Conservation (phyloP, 495 filamentous ascomycete species). For the Oleoguttula mirabilis region DNA sequence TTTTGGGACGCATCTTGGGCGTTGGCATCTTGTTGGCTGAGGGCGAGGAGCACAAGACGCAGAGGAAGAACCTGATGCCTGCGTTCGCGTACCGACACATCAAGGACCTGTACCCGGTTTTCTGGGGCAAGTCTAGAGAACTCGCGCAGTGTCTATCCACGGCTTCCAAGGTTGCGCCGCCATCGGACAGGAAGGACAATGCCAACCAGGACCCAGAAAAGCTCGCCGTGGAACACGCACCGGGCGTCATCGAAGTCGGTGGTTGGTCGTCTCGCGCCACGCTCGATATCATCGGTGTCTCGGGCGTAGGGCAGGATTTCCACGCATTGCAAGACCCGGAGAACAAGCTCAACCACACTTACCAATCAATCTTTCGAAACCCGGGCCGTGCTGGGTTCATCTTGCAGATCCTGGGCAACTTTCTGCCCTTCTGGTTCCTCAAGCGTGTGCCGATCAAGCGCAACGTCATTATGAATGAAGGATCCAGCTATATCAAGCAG, state of each 20-base stretch:
- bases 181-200: constrained; percentile 18
- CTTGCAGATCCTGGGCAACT: constrained; percentile 34
- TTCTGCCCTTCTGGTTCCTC: constrained; percentile 42
- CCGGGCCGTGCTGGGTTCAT: constrained; percentile 31
- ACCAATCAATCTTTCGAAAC: constrained; percentile 47
- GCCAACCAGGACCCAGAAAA: constrained; percentile 30
- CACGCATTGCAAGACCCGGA: constrained; percentile 51
- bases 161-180: constrained; percentile 3
- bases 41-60: constrained; percentile 72
- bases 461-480: constrained; percentile 48
- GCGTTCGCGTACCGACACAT: constrained; percentile 78
- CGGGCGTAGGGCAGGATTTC: constrained; percentile 74
- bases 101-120: constrained; percentile 73
- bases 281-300: constrained; percentile 76
- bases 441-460: constrained; percentile 49
- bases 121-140: constrained; percentile 59
- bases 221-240: constrained; percentile 25
- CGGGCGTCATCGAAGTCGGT: constrained; percentile 48
- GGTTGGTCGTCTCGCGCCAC: constrained; percentile 59
- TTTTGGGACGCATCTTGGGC: constrained; percentile 55
- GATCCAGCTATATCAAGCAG: constrained; percentile 46
- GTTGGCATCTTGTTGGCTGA: constrained; percentile 71
- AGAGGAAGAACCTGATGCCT: constrained; percentile 69
- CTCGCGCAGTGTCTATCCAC: constrained; percentile 34
- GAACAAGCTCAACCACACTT: constrained; percentile 55